Evolutionary conservation across 2,329 filamentous ascomycete species (phyloP), one percentile per base, ranked within the genome.

Genomic region (Phialocephala sp.): DNA sequence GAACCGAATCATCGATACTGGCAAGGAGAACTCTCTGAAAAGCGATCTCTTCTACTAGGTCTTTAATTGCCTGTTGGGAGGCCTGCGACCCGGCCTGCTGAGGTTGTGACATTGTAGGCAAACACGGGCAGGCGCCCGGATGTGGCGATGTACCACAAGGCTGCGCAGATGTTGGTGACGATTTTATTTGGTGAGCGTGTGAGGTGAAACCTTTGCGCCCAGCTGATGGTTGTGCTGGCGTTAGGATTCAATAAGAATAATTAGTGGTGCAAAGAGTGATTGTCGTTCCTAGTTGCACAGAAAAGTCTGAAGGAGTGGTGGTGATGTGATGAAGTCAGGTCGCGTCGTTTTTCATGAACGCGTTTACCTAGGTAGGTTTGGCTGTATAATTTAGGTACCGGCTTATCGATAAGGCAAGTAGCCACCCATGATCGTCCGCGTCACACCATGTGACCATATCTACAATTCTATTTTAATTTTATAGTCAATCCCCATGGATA

Each of bases 1-100:
- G 59, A 1, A 73, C 67, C 1, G 71, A 62, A 55, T 75, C 68
- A 45, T 72, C 69, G n/a, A 85, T 76, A 1, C 82, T 84, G 8
- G 72, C 68, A 2, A 84, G 74, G 22, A 84, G 76, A 59, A 80
- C 79, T 56, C 75, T 75, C 65, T 83, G 79, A 22, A 83, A 75
- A 37, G 71, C 75, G 66, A 84, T 72, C 63, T 84, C 81, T 57
- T 82, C 79, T 20, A 62, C 45, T 5, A 66, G 18, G 8, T 65
- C 67, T 56, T 75, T 71, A 20, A 76, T 64, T 11, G 57, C 59
- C 4, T 45, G 24, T 15, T 60, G 60, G 14, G 47, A 37, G 39
- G 52, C 47, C 27, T 54, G 52, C 41, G 57, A 60, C 18, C 24
- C 41, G 45, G 56, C 35, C 52, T 47, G 59, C 57, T 57, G 36